Evolutionary conservation across 495 filamentous ascomycete genomes (phyloP), one percentile per base, ranked within the genome.

Genomic region (Podospora sp.): DNA sequence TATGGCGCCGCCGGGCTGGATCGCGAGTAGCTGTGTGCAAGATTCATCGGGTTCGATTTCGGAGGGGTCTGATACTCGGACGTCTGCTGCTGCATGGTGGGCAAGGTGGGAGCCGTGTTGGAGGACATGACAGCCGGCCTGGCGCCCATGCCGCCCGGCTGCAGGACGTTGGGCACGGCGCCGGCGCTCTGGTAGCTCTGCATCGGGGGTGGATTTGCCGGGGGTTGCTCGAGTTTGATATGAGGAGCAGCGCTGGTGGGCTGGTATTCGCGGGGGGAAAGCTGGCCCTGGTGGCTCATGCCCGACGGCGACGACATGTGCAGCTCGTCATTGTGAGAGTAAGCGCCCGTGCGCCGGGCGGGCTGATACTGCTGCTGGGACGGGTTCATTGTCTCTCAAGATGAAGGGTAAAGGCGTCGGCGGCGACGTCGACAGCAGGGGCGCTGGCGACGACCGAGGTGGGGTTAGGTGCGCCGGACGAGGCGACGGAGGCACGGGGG

Each of bases 1-100:
- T 91, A 84, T 55, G 72, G 65, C 20, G 77, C 90, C 2, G 90
- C 88, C 25, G 93, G 93, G 75, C 92, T 96, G 46, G 92, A 96
- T 63, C 92, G 85, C 51, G 93, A 93, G 77, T 96, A 92, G 65
- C 78, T 81, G 67, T 91, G 87, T 68, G 88, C 89, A 56, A 84
- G 70, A 66, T 76, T 82, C 69, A 88, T 77, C 64, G 86, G 85
- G 67, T 85, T 86, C 6, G 90, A 82, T 64, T 92, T 90, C 20
- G 86, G 85, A 33, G 90, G 88, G 20, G 87, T 86, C 9, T 86
- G 77, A 65, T 90, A 87, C 69, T 91, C 90, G 59, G 84, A 87
- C 36, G 89, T 88, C 52, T 88, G 88, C 40, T 89, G 89, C 50
- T 89, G 86, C 75, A 92, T 83, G 57, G 90, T 90, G 50, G 93